Percentiles rank a stretch among this genome's conserved stretches.
Evolutionary conservation across 179 eudicot genomes (phyloP).

Genomic region (Heliamphora pulchella): DNA sequence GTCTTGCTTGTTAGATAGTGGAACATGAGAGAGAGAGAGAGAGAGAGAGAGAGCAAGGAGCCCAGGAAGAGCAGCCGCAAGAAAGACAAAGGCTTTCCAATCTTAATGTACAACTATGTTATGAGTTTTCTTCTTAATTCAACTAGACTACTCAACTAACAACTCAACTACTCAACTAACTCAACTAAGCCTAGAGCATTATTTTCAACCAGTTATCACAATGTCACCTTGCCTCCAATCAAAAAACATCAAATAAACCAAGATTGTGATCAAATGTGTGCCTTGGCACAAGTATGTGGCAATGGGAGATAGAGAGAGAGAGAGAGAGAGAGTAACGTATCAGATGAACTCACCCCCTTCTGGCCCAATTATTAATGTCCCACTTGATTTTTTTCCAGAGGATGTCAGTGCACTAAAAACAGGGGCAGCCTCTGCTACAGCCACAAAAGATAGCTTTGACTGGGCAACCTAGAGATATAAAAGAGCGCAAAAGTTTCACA

Average conservation of each 20-base stretch:
- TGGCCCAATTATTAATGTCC: conserved; percentile 77
- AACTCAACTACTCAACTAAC: too few relatives aligned
- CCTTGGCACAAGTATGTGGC: background rate
- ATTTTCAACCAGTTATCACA: background rate
- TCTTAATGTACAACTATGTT: background rate
- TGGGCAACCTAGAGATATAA: conserved; percentile 42
- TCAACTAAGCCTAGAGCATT: background rate
- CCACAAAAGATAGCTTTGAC: conserved; percentile 67
- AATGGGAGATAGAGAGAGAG: background rate
- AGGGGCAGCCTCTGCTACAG: conserved; percentile 79
- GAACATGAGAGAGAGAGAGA: too few relatives aligned
- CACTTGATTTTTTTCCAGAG: conserved; percentile 36
- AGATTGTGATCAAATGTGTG: background rate
- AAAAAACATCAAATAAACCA: conserved; percentile 1
- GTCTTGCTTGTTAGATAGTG: too few relatives aligned
- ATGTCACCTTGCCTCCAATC: background rate
- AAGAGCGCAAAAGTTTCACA: background rate
- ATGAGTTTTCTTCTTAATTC: background rate
- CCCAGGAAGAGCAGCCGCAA: too few relatives aligned
- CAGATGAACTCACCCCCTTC: conserved; percentile 75
- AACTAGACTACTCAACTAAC: too few relatives aligned
- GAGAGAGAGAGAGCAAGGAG: too few relatives aligned
- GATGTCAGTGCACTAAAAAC: conserved; percentile 44
- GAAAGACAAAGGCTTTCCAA: too few relatives aligned
- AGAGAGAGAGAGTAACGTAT: background rate